phyloP scores from a whole-genome alignment of 2,329 filamentous ascomycete genomes.

The Fusarium incarnatum region DNA sequence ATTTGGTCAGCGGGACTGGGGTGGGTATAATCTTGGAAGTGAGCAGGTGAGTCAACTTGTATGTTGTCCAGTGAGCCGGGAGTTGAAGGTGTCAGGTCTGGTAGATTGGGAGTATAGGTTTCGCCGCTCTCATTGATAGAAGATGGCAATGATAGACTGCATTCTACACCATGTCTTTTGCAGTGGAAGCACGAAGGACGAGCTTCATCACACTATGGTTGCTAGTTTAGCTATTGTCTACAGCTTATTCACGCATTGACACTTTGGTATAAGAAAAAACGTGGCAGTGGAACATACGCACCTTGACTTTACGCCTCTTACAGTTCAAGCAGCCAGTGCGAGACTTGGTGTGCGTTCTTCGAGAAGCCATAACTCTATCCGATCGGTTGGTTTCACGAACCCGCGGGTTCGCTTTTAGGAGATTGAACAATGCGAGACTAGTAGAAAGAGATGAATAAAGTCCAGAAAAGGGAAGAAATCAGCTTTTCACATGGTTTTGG shows the following conservation, averaged over 20 bases:
- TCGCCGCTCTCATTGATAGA: background rate
- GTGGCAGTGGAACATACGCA: constrained; percentile 24
- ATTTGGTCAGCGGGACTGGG: constrained; percentile 35
- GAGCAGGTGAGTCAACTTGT: constrained; percentile 12
- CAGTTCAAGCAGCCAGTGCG: constrained; percentile 50
- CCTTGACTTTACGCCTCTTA: constrained; percentile 51
- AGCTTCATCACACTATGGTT: constrained; percentile 44
- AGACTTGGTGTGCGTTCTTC: constrained; percentile 51
- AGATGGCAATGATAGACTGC: constrained; percentile 42
- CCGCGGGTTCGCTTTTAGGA: constrained; percentile 39
- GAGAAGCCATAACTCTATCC: constrained; percentile 35
- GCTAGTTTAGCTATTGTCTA: constrained; percentile 10
- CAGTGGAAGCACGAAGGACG: constrained; percentile 49
- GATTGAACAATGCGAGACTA: constrained; percentile 11
- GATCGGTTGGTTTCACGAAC: constrained; percentile 8
- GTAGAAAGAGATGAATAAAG: background rate
- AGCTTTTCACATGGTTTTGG: constrained; percentile 17
- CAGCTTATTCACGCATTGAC: background rate
- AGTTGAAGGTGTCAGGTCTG: constrained; percentile 29
- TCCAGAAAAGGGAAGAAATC: constrained; percentile 10
- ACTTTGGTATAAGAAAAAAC: background rate
- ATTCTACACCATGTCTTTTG: constrained; percentile 44
- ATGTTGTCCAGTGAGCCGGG: constrained; percentile 21
- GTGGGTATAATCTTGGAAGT: constrained; percentile 15
- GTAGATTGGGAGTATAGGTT: constrained; percentile 11